Base-by-base conservation (phyloP, 352 stramenopile genomes). In the Elongisporangium anandrum region DNA sequence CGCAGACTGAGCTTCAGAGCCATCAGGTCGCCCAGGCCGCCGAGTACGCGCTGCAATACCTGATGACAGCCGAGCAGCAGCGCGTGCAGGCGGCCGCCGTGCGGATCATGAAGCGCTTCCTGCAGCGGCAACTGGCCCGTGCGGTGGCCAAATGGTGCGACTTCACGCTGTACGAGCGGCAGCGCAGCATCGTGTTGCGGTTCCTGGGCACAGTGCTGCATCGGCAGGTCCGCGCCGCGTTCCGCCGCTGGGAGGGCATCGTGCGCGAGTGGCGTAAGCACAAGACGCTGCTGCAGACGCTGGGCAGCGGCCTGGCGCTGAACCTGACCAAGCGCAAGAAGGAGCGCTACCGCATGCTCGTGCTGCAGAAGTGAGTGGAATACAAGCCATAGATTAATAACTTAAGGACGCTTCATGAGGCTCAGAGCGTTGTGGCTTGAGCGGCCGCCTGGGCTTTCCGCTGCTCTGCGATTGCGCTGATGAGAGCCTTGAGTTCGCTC, bases 321-420 rank as follows among this genome's bases (percentile, higher is more conserved):
- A 76, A 90, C 52, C 62, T 90, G 12, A 73, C 77, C 53, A 90
- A 85, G 68, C 80, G 77, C 48, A 82, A 77, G 54, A 75, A 70
- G 50, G 69, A 88, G 59, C 75, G 78, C 7, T 90, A 90, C 26
- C 69, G 76, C 38, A 87, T 87, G 69, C 72, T 88, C 3, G 80
- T 86, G 39, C 53, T 88, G 54, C 80, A 90, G 50, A 90, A 90
- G 51, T 90, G 63, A 68, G 19, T 20, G 19, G 26, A 54, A 3
- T 12, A 45, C 16, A 12, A 12, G 34, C 34, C 34, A 45, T 45
- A 45, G 34, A 45, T 45, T 45, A 45, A 45, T 45, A 45, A 45
- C 34, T 45, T 45, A 45, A 45, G 29, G 34, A 45, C 34, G 10
- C 10, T 17, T 2, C 5, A 3, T 17, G 9, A 9, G 8, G 34